Percentiles rank a stretch among this genome's conserved stretches.
These are phyloP conservation scores for Stephanocyclus meneghinianus DNA, from an alignment of 352 stramenopile species.

Conservation along the genomic window DNA sequence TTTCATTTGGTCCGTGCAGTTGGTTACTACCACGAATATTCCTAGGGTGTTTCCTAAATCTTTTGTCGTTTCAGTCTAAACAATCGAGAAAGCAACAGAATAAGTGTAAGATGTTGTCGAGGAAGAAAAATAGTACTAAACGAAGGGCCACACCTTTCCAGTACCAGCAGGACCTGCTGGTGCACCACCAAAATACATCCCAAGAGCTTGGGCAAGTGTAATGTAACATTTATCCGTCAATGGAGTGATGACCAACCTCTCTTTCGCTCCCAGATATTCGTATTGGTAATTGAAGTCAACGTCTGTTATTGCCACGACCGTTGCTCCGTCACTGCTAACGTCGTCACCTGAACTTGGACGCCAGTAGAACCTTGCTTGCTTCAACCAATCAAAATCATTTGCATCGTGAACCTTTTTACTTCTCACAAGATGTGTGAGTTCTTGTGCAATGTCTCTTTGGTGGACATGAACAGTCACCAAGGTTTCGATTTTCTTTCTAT, in stretches of 20 bases:
- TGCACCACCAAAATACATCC: conserved; percentile 96
- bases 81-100: neutral
- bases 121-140: conserved; percentile 11
- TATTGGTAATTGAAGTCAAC: conserved; percentile 99
- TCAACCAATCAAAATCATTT: conserved; percentile 99
- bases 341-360: conserved; percentile 90
- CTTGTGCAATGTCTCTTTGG: conserved; percentile 95
- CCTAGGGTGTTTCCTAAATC: conserved; percentile 92
- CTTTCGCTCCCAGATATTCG: conserved; percentile 96
- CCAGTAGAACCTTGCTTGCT: conserved; percentile 99
- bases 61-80: conserved; percentile 93
- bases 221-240: conserved; percentile 97
- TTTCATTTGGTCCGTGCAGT: conserved; percentile 96
- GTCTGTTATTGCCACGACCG: conserved; percentile 96
- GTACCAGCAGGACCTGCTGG: conserved; percentile 93
- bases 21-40: conserved; percentile 96
- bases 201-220: conserved; percentile 94
- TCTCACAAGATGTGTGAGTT: conserved; percentile 91
- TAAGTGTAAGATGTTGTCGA: neutral
- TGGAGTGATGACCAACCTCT: conserved; percentile 95
- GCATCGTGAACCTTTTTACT: conserved; percentile 95
- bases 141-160: conserved; percentile 82
- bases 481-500: conserved; percentile 97
- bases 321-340: conserved; percentile 91
- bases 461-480: conserved; percentile 98